Percentiles rank a stretch among this genome's conserved stretches.
phyloP scores from a whole-genome alignment of 2,329 filamentous ascomycete genomes.

The Colletotrichum paranaense region DNA sequence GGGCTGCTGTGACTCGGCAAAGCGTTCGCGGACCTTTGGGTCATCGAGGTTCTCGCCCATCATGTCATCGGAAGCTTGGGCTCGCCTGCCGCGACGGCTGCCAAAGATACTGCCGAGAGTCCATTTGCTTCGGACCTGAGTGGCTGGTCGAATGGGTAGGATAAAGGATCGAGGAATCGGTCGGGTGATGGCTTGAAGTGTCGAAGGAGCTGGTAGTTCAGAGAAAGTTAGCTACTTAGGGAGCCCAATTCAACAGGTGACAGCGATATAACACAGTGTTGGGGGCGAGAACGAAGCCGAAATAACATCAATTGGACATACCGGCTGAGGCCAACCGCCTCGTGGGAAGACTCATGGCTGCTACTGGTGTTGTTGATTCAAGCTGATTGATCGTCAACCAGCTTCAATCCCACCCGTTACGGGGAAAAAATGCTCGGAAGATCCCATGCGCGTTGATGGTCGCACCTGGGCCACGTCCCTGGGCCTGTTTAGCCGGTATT shows the following conservation, averaged over 20 bases:
- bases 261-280: not conserved
- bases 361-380: conserved; percentile 1
- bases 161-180: conserved; percentile 28
- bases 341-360: conserved; percentile 38
- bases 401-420: conserved; percentile 12
- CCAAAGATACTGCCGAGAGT: conserved; percentile 52
- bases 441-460: not conserved
- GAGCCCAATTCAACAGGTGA: not conserved
- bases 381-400: conserved; percentile 7
- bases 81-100: conserved; percentile 19
- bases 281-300: not conserved
- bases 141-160: conserved; percentile 38
- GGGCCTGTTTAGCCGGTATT: conserved; percentile 6
- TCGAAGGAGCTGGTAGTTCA: conserved; percentile 17
- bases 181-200: conserved; percentile 20
- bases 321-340: conserved; percentile 37
- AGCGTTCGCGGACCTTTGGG: conserved; percentile 54
- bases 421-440: conserved; percentile 29
- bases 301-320: conserved; percentile 13
- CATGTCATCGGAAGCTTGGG: conserved; percentile 32
- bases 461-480: not conserved
- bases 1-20: conserved; percentile 48
- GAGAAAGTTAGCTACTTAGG: not conserved
- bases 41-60: conserved; percentile 52
- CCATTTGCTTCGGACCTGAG: conserved; percentile 56